Evolutionary conservation across 2,329 filamentous ascomycete species (phyloP).

Genomic region (Cercospora zeina): DNA sequence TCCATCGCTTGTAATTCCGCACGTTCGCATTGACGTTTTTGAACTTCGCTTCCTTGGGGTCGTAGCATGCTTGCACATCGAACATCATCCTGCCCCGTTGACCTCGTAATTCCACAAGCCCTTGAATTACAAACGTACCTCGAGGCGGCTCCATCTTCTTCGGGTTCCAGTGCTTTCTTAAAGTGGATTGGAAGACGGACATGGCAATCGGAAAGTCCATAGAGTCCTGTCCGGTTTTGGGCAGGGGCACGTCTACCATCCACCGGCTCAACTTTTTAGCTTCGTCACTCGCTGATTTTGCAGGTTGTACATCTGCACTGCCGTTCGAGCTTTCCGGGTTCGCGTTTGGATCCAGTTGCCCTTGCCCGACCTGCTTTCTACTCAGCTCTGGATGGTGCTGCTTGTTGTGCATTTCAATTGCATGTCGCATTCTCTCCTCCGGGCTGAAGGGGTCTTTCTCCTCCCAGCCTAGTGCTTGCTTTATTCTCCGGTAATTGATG

Average conservation of each 20-base stretch:
- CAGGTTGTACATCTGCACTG: constrained; percentile 11
- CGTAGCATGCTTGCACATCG: constrained; percentile 50
- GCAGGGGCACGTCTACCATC: constrained; percentile 31
- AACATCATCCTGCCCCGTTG: constrained; percentile 45
- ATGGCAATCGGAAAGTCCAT: constrained; percentile 38
- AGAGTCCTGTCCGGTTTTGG: constrained; percentile 21
- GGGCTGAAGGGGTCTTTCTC: constrained; percentile 37
- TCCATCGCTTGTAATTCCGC: constrained; percentile 39
- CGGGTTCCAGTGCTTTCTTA: constrained; percentile 38
- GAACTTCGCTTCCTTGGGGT: constrained; percentile 46
- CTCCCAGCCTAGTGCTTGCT: constrained; percentile 42
- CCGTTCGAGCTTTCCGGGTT: constrained; percentile 19
- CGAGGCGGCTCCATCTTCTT: constrained; percentile 44
- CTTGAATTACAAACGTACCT: constrained; percentile 49
- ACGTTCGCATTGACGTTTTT: constrained; percentile 37
- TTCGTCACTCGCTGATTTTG: constrained; percentile 15
- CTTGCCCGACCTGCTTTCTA: constrained; percentile 26
- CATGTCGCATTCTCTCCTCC: constrained; percentile 37
- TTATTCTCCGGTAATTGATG: constrained; percentile 42
- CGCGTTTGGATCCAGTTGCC: constrained; percentile 30
- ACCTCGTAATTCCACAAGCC: constrained; percentile 51
- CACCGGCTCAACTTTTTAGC: constrained; percentile 31
- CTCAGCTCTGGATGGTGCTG: constrained; percentile 31
- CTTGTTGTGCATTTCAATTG: constrained; percentile 37
- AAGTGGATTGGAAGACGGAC: constrained; percentile 32